Evolutionary conservation across 2,329 filamentous ascomycete genomes (phyloP).

Genomic region (Trichoderma lentiforme): DNA sequence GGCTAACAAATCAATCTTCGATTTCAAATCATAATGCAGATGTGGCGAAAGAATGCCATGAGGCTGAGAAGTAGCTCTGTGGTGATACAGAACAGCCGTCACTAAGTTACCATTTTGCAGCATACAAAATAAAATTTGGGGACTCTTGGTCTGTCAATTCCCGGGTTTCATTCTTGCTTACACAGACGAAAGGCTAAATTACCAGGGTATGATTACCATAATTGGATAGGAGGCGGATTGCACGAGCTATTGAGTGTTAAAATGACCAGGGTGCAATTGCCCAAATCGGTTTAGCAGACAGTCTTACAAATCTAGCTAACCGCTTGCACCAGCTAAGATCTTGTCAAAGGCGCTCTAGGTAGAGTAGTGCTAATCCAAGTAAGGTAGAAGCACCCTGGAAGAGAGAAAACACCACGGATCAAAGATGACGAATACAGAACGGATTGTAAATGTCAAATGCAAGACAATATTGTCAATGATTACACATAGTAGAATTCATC

Average conservation of each 20-base stretch:
- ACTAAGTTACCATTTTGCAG: background rate
- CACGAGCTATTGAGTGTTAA: background rate
- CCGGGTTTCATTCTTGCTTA: background rate
- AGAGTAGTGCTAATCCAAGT: background rate
- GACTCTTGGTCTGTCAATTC: background rate
- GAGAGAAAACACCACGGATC: background rate
- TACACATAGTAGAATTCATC: background rate
- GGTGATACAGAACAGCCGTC: background rate
- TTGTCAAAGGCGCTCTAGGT: background rate
- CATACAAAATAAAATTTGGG: background rate
- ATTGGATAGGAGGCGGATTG: background rate
- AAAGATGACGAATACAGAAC: background rate
- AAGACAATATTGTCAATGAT: background rate
- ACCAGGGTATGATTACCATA: background rate
- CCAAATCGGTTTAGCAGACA: background rate
- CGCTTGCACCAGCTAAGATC: background rate
- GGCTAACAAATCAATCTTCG: background rate
- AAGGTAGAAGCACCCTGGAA: background rate
- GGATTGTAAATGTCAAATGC: background rate
- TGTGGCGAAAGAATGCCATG: background rate
- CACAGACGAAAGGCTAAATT: background rate
- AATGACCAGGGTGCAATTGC: background rate
- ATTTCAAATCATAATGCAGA: background rate
- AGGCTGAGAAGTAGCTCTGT: background rate
- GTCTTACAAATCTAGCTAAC: background rate